Evolutionary conservation across 106 monocot species (phyloP), one percentile per base, ranked within the genome.

Genomic region (Dioscorea alata): DNA sequence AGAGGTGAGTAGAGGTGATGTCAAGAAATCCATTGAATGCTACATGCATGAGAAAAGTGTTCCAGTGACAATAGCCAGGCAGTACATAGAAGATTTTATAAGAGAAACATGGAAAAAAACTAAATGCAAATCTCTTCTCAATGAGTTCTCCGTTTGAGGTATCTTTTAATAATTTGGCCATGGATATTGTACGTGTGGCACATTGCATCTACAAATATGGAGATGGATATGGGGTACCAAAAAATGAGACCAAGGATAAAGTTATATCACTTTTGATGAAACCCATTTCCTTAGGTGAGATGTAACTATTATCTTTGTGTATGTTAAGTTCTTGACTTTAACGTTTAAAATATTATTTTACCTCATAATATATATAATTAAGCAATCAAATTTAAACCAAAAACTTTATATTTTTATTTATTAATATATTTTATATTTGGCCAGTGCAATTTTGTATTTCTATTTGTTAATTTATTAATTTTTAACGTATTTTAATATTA

Each of bases 11-110:
- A 53, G 63, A 20, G 69, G 69, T 4, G 76, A 76, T 48, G 56
- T 69, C 14, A 23, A 57, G 16, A 73, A 66, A 32, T 60, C 61
- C 17, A 79, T 79, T 4, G 68, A 72, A 32, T 79, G 78, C 25
- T 73, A 79, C 59, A 79, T 79, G 78, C 28, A 73, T 20, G 73
- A 79, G 48, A 68, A 63, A 22, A 48, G 33, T 12, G 68, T 69
- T 21, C 56, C 72, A 56, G 78, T 73, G 24, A 23, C 0, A 42
- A 34, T 18, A 13, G 71, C 72, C 35, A 59, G 72, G 12, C 34
- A 72, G 2, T 20, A 60, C 50, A 66, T 78, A n/a, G 67, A 13
- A 65, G 57, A 12, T 6, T n/a, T 65, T 6, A 49, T 74, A 23
- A 16, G 6, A 31, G 52, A 53, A n/a, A 54, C 64, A 51, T 73